Base-by-base conservation (phyloP, 2,329 filamentous ascomycete species). In the Calonectria pteridis region DNA sequence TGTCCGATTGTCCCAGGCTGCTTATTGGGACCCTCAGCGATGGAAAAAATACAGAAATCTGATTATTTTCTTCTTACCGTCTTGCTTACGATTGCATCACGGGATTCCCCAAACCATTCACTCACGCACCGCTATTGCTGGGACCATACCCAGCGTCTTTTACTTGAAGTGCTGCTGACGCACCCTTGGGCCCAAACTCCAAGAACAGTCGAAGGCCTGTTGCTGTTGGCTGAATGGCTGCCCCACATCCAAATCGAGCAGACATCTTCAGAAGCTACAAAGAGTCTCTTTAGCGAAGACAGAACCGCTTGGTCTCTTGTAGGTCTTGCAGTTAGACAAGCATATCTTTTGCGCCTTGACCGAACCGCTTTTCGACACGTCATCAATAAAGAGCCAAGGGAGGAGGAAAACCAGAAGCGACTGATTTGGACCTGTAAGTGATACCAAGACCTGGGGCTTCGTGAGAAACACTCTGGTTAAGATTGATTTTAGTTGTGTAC, bases 291-390 rank as follows among this genome's bases (percentile, higher is more conserved):
- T 18, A 59, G 58, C 28, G 64, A 75, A 46, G 74, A 76, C 18
- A 51, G 68, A 23, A 72, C 74, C 6, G 74, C 74, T 3, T 76
- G 74, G 74, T 76, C 74, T n/a, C 59, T 76, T 14, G 63, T 76
- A 31, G 74, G 74, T 16, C 68, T 72, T 18, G 74, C 74, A 28
- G 72, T 76, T 4, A 65, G 74, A 9, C 74, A 74, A 35, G 74
- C 53, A 1, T 76, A 74, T 43, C 69, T 76, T 59, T 46, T 76
- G 11, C 74, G 72, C 1, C 35, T 76, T 20, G 74, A 76, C 35
- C 64, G 65, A 23, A 69, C 68, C 28, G 68, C 74, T 2, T 76
- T 76, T 43, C 55, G 67, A 7, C 14, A 64, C 37, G 46, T 20
- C 2, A 20, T 35, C 2, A 35, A 31, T n/a, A 35, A 28, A 18